Percentiles rank a stretch among this genome's conserved stretches.
Conservation (phyloP, 2,329 filamentous ascomycete species). For the Akanthomyces muscarius region DNA sequence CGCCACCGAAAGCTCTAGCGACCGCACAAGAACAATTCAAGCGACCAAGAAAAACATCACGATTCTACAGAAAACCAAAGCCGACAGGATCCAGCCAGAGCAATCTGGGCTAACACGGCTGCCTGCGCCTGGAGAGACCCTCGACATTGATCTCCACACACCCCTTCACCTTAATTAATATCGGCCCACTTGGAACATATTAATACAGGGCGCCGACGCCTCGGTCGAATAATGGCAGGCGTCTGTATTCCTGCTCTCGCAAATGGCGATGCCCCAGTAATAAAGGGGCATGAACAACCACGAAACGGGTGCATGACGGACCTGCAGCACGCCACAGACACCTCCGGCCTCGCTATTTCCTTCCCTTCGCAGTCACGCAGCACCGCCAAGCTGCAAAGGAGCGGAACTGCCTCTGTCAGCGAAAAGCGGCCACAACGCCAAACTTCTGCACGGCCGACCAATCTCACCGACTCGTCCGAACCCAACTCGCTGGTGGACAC, state of each 20-base stretch:
- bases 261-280: conserved; percentile 9
- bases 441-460: not conserved
- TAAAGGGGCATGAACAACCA: conserved; percentile 13
- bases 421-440: not conserved
- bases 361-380: not conserved
- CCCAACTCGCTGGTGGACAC: conserved; percentile 4
- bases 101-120: not conserved
- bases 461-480: conserved; percentile 11
- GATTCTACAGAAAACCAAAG: not conserved
- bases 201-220: conserved; percentile 6
- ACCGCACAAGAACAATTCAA: not conserved
- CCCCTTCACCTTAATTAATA: conserved; percentile 13
- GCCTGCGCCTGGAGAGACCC: not conserved
- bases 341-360: conserved; percentile 7
- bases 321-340: not conserved
- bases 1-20: not conserved
- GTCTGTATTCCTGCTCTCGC: conserved; percentile 4
- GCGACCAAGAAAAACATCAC: not conserved
- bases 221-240: conserved; percentile 13
- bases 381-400: not conserved
- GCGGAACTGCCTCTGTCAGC: not conserved
- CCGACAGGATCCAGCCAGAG: not conserved
- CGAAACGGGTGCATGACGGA: conserved; percentile 8
- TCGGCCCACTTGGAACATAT: conserved; percentile 14
- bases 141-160: conserved; percentile 2